Percentiles rank a stretch among this genome's conserved stretches.
phyloP scores from a whole-genome alignment of 2,329 filamentous ascomycete species.

The Pseudocercospora macadamiae region DNA sequence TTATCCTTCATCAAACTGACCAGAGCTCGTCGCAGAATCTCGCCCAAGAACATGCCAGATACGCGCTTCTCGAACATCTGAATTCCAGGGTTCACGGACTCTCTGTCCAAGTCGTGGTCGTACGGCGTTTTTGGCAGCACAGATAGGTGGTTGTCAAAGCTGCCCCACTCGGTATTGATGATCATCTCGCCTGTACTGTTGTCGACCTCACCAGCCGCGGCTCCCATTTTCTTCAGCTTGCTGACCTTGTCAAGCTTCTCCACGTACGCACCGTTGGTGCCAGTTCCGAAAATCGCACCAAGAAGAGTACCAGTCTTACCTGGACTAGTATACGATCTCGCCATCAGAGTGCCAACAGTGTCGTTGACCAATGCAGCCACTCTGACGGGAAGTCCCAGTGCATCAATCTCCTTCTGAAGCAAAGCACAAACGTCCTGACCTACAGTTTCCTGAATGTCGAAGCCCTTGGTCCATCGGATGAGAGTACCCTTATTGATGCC shows the following conservation, averaged over 20 bases:
- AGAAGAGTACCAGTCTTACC: slow-evolving; percentile 84
- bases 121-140: slow-evolving; percentile 85
- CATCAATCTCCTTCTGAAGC: slow-evolving; percentile 86
- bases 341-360: slow-evolving; percentile 96
- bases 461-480: slow-evolving; percentile 98
- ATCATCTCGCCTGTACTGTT: slow-evolving; percentile 89
- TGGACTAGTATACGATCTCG: slow-evolving; percentile 89
- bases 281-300: slow-evolving; percentile 97
- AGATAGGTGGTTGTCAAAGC: slow-evolving; percentile 91
- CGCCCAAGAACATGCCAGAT: slow-evolving; percentile 96
- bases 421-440: slow-evolving; percentile 93
- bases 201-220: slow-evolving; percentile 66
- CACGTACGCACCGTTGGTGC: slow-evolving; percentile 95
- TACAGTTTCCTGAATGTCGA: slow-evolving; percentile 91
- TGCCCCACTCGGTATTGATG: slow-evolving; percentile 97
- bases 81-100: slow-evolving; percentile 86
- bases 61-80: slow-evolving; percentile 99
- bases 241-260: slow-evolving; percentile 86
- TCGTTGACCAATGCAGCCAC: slow-evolving; percentile 98
- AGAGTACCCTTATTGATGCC: slow-evolving; percentile 94
- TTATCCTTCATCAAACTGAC: slow-evolving; percentile 72
- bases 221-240: slow-evolving; percentile 63
- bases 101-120: slow-evolving; percentile 75
- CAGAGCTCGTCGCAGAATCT: slow-evolving; percentile 81
- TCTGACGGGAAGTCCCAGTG: slow-evolving; percentile 80